phyloP scores from a whole-genome alignment of 768 basidiomycete species.

The Tricholoma terreum region DNA sequence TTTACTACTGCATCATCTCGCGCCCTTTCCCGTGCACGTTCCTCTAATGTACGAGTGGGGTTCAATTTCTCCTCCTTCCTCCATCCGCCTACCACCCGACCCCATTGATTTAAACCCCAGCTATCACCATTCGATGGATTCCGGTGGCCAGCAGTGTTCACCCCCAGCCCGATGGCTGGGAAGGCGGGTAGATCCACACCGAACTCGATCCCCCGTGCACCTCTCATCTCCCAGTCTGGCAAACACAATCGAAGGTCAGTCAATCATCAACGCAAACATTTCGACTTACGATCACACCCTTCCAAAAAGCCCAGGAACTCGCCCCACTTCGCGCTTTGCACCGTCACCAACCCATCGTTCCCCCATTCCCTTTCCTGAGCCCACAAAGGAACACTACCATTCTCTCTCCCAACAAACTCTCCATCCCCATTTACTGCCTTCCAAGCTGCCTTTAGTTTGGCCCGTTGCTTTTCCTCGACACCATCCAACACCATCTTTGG shows the following conservation, averaged over 20 bases:
- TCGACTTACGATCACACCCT: constrained; percentile 69
- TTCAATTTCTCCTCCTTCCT: constrained; percentile 46
- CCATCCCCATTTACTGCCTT: constrained; percentile 17
- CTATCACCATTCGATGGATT: constrained; percentile 28
- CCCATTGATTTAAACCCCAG: constrained; percentile 60
- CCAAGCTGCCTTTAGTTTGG: constrained; percentile 38
- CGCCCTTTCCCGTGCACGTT: constrained; percentile 18
- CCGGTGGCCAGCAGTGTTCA: constrained; percentile 9
- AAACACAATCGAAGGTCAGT: background rate
- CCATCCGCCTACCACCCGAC: constrained; percentile 58
- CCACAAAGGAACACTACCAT: constrained; percentile 37
- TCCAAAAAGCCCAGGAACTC: constrained; percentile 91
- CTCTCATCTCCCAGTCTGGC: constrained; percentile 88
- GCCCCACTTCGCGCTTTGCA: constrained; percentile 95
- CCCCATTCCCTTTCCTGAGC: constrained; percentile 62
- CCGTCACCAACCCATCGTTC: constrained; percentile 88
- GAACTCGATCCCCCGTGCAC: constrained; percentile 74
- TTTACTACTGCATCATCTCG: constrained; percentile 53
- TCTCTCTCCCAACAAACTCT: constrained; percentile 9
- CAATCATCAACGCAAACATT: background rate
- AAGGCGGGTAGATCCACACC: constrained; percentile 57
- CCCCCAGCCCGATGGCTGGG: constrained; percentile 40
- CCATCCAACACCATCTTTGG: constrained; percentile 94
- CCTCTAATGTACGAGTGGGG: constrained; percentile 6
- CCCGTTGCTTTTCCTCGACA: constrained; percentile 60